Evolutionary conservation across 148 eudicot genomes (phyloP).

Genomic region (Amaranthus hypochondriacus): DNA sequence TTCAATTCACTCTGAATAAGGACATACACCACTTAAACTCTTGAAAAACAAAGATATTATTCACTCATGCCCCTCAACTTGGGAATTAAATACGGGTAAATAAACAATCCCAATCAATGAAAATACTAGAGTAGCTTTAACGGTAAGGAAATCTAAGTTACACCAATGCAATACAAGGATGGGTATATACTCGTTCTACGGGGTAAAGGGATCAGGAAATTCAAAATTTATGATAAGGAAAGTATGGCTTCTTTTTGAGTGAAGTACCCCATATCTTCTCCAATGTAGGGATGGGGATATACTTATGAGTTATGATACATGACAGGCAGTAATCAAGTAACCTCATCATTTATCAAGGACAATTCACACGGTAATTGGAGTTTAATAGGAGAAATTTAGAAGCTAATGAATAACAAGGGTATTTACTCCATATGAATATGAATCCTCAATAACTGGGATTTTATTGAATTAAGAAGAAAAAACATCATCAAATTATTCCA

Average conservation of each 20-base stretch:
- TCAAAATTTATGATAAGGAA: no score
- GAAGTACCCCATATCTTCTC: no score
- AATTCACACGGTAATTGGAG: not conserved
- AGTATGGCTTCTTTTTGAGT: no score
- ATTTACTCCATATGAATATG: no score
- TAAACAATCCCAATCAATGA: not conserved
- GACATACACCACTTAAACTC: not conserved
- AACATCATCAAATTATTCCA: not conserved
- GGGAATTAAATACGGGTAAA: not conserved
- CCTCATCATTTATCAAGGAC: conserved; percentile 1
- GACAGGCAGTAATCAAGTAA: not conserved
- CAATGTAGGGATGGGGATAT: no score
- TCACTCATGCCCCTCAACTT: no score
- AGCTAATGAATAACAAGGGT: not conserved
- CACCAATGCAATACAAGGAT: no score
- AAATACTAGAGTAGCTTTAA: not conserved
- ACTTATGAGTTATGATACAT: no score
- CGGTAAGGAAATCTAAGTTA: no score
- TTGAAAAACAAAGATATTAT: no score
- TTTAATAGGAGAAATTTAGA: not conserved
- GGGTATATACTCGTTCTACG: no score
- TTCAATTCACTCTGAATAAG: not conserved
- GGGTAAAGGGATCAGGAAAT: no score
- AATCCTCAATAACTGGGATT: not conserved
- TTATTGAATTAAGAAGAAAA: not conserved